These are phyloP conservation scores for Monascus ruber DNA, from an alignment of 2,329 filamentous ascomycete species.

Conservation along the genomic window DNA sequence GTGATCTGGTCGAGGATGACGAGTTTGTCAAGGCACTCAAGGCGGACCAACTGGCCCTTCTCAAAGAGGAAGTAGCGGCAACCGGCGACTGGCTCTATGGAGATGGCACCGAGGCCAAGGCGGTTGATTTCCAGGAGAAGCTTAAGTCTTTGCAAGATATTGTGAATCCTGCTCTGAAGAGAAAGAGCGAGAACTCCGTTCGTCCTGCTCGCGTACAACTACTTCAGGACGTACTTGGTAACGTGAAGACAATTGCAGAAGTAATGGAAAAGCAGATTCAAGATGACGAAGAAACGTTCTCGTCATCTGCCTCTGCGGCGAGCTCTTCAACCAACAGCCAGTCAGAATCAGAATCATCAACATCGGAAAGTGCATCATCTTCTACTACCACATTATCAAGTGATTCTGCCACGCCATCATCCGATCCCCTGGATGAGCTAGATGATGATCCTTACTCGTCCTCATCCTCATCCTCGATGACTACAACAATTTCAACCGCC, in stretches of 20 bases:
- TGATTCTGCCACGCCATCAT: slow-evolving; percentile 7
- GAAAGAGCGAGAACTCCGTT: slow-evolving; percentile 59
- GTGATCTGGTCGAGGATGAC: slow-evolving; percentile 69
- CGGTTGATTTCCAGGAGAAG: slow-evolving; percentile 62
- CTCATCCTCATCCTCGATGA: slow-evolving; percentile 24
- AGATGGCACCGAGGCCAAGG: slow-evolving; percentile 65
- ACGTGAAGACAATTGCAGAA: slow-evolving; percentile 58
- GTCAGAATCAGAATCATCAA: slow-evolving; percentile 15
- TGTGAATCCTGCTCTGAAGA: slow-evolving; percentile 63
- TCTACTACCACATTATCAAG: slow-evolving; percentile 8
- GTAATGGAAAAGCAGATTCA: slow-evolving; percentile 63
- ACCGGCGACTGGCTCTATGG: slow-evolving; percentile 85
- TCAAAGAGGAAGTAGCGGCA: slow-evolving; percentile 57
- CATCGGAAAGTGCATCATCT: slow-evolving; percentile 34
- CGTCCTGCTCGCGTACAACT: slow-evolving; percentile 59
- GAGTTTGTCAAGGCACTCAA: slow-evolving; percentile 63
- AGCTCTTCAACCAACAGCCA: slow-evolving; percentile 32
- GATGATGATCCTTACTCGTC: slow-evolving; percentile 54
- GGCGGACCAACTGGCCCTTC: slow-evolving; percentile 50
- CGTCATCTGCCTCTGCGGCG: slow-evolving; percentile 41
- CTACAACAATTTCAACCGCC: slow-evolving; percentile 21
- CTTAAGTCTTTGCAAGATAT: slow-evolving; percentile 67
- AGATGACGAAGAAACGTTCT: slow-evolving; percentile 52
- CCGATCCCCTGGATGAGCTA: slow-evolving; percentile 57
- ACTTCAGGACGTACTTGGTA: slow-evolving; percentile 59